These are phyloP conservation scores for Vitis amurensis DNA, from an alignment of 164 flowering plant genomes.

Conservation along the genomic window DNA sequence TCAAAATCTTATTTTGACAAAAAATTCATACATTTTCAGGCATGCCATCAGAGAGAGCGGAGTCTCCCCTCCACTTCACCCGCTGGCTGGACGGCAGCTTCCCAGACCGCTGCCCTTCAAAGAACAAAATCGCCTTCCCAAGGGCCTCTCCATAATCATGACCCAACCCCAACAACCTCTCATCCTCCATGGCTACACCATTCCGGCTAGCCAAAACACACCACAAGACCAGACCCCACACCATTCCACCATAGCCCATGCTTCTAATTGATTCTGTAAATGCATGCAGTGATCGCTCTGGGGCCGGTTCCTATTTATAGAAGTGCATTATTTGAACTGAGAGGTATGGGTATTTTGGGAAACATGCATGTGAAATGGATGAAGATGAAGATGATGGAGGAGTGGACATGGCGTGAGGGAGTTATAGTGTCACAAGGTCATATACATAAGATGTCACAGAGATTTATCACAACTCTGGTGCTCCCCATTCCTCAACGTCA, in stretches of 20 bases:
- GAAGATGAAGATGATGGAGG: background rate
- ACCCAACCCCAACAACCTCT: background rate
- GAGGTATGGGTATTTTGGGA: too few species aligned
- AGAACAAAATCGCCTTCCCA: conserved; percentile 59
- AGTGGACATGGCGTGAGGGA: conserved; percentile 16
- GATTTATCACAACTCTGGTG: too few species aligned
- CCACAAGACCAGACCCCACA: conserved; percentile 11
- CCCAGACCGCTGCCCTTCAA: conserved; percentile 81
- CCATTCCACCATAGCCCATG: conserved; percentile 9
- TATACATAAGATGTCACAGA: background rate
- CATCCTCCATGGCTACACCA: conserved; percentile 15
- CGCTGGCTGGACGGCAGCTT: conserved; percentile 53
- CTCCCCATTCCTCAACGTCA: conserved; percentile 16
- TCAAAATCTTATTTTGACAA: too few species aligned
- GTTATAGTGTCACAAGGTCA: conserved; percentile 1
- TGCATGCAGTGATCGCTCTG: background rate
- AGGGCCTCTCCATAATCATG: conserved; percentile 52
- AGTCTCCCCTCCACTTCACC: conserved; percentile 64
- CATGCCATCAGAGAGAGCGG: conserved; percentile 65
- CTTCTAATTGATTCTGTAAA: background rate
- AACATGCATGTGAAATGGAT: too few species aligned
- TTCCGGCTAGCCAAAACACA: conserved; percentile 12
- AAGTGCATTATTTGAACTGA: too few species aligned
- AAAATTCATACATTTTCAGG: conserved; percentile 39
- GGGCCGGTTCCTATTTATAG: too few species aligned